phyloP scores from a whole-genome alignment of 1,284 basidiomycete species.

The Sphaerobolus stellatus region DNA sequence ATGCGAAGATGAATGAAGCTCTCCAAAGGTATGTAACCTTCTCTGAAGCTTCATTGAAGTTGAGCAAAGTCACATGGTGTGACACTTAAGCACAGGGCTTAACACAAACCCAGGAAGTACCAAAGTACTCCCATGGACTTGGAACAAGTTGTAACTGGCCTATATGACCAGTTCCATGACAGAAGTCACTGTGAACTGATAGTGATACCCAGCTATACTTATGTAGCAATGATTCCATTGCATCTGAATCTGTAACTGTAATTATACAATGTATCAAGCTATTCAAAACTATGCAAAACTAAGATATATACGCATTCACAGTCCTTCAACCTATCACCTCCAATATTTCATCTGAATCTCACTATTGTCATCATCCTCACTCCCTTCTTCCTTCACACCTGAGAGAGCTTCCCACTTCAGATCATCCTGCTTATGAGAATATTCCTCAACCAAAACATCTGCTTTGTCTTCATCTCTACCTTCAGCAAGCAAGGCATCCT shows the following conservation, averaged over 20 bases:
- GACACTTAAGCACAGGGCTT: too few relatives aligned
- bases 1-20: too few relatives aligned
- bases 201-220: neutral
- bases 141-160: too few relatives aligned
- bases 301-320: too few relatives aligned
- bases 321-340: constrained; percentile 15
- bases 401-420: neutral
- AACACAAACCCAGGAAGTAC: too few relatives aligned
- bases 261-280: neutral
- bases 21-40: too few relatives aligned
- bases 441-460: neutral
- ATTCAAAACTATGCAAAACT: too few relatives aligned
- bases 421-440: neutral
- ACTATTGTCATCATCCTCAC: constrained; percentile 10
- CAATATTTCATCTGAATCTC: constrained; percentile 15
- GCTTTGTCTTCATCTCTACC: constrained; percentile 12
- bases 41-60: too few relatives aligned
- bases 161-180: too few relatives aligned
- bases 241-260: neutral
- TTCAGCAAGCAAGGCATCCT: constrained; percentile 18
- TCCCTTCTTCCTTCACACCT: constrained; percentile 9
- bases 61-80: too few relatives aligned
- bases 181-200: constrained; percentile 5
- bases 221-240: neutral
- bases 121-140: too few relatives aligned